Percentiles rank a stretch among this genome's conserved stretches.
These are phyloP conservation scores for Euclidium syriacum DNA, from an alignment of 345 rosid genomes.

Conservation along the genomic window DNA sequence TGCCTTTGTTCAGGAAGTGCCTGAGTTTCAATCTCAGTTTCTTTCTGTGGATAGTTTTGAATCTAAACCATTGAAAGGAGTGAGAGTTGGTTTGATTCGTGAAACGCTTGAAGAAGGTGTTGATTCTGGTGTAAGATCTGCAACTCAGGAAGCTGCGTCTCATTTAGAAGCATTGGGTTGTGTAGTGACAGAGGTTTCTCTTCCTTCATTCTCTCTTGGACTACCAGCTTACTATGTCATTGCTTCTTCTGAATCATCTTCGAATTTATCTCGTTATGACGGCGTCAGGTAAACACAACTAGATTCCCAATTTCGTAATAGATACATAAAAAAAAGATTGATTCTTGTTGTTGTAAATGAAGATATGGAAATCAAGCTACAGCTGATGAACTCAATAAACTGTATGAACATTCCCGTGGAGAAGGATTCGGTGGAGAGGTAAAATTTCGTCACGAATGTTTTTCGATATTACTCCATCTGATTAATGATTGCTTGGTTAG, in stretches of 20 bases:
- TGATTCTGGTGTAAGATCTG: slow-evolving; percentile 67
- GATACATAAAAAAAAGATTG: not conserved
- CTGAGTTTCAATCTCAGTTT: slow-evolving; percentile 56
- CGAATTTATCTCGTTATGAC: slow-evolving; percentile 84
- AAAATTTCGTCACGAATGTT: not conserved
- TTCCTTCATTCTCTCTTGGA: slow-evolving; percentile 85
- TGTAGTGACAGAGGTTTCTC: slow-evolving; percentile 64
- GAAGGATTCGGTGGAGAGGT: slow-evolving; percentile 91
- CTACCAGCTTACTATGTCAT: slow-evolving; percentile 87
- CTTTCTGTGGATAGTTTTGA: slow-evolving; percentile 36
- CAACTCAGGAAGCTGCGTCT: slow-evolving; percentile 58
- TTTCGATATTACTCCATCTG: not conserved
- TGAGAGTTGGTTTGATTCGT: slow-evolving; percentile 74
- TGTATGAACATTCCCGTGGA: slow-evolving; percentile 76
- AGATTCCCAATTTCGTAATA: not conserved
- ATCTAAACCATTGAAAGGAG: slow-evolving; percentile 68
- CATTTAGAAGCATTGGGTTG: slow-evolving; percentile 88
- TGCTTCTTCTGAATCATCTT: slow-evolving; percentile 89
- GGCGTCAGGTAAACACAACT: slow-evolving; percentile 57
- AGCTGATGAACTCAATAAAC: slow-evolving; percentile 65
- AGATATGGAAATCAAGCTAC: slow-evolving; percentile 80
- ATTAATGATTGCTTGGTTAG: no score
- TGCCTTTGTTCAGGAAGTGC: slow-evolving; percentile 54
- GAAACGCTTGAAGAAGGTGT: slow-evolving; percentile 80
- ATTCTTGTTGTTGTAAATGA: slow-evolving; percentile 12